Evolutionary conservation across 192 early-diverging fungal species (phyloP), one percentile per base, ranked within the genome.

Genomic region (Backusella macrospora): DNA sequence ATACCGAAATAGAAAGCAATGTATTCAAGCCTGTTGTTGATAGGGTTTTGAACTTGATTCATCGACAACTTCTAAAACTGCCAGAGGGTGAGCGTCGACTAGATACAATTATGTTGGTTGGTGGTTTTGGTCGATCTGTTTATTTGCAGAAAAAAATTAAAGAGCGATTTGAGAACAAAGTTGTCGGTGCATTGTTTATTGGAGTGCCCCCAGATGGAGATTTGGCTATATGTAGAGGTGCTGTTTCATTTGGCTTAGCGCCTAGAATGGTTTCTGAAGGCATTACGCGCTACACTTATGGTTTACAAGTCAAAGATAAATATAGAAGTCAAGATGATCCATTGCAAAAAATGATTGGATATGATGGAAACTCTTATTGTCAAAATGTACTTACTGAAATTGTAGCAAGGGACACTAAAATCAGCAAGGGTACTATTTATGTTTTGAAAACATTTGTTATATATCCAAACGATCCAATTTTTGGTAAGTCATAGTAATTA

Each of bases 1-100:
- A 81, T 4, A 71, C 80, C 29, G 82, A 86, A 77, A 70, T 86
- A 2, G 29, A 34, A 34, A 34, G 2, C 29, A 34, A 34, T 1
- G 29, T 34, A 34, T 48, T 48, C 16, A n/a, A 48, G 6, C 47
- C 47, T 48, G 45, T 16, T 5, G 45, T 14, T 14, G 45, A 47
- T 47, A 14, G 4, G 5, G 45, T 47, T 4, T 47, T 47, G 45
- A 14, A 47, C 5, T 15, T 15, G 16, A 47, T 47, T 16, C 5
- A 12, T 15, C 3, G 6, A 47, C 13, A 47, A 4, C 46, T 47
- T 47, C 14, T 5, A 47, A 47, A n/a, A 5, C 15, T 47, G 4
- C 46, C 46, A 1, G 13, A 48, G 1, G 2, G 5, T n/a, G 47
- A 48, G 0, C 47, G 47, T 16, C 47, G 16, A 0, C 0, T 48